Conservation (phyloP, 1,284 basidiomycete genomes). For the Ustilago sp. region DNA sequence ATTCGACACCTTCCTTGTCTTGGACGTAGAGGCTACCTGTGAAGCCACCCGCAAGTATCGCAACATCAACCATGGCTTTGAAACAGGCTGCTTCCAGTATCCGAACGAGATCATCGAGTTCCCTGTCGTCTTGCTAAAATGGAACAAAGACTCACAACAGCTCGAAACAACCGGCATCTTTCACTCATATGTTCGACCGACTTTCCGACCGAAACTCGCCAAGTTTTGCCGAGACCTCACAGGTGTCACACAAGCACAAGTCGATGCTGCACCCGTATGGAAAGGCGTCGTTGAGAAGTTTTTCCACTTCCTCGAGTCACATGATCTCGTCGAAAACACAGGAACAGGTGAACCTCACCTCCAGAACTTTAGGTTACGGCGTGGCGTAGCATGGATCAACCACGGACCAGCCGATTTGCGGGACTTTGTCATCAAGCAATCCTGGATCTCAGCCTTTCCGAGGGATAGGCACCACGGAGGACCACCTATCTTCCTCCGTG, state of each 20-base stretch:
- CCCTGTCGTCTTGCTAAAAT: constrained; percentile 86
- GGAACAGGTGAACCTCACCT: constrained; percentile 17
- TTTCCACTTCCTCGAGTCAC: constrained; percentile 75
- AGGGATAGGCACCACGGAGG: constrained; percentile 19
- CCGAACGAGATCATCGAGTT: constrained; percentile 90
- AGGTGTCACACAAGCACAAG: constrained; percentile 91
- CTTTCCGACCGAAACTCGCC: constrained; percentile 83
- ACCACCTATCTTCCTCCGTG: constrained; percentile 55
- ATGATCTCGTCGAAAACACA: constrained; percentile 69
- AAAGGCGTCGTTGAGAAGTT: constrained; percentile 77
- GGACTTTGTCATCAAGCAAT: constrained; percentile 81
- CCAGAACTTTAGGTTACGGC: constrained; percentile 25
- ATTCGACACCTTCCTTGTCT: constrained; percentile 71
- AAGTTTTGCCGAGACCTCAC: constrained; percentile 88
- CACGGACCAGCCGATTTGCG: constrained; percentile 77
- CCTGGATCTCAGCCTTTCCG: constrained; percentile 76
- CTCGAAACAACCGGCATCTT: constrained; percentile 83
- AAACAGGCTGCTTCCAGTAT: constrained; percentile 73
- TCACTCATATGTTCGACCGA: constrained; percentile 86
- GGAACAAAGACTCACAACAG: constrained; percentile 71
- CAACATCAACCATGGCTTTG: constrained; percentile 38
- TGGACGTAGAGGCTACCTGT: constrained; percentile 94
- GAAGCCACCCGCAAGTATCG: constrained; percentile 49
- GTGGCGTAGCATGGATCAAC: constrained; percentile 71
- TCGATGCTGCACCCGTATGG: constrained; percentile 83